Evolutionary conservation across 1,139 yeast species (phyloP).

Genomic region (Saccharomyces hybrid): DNA sequence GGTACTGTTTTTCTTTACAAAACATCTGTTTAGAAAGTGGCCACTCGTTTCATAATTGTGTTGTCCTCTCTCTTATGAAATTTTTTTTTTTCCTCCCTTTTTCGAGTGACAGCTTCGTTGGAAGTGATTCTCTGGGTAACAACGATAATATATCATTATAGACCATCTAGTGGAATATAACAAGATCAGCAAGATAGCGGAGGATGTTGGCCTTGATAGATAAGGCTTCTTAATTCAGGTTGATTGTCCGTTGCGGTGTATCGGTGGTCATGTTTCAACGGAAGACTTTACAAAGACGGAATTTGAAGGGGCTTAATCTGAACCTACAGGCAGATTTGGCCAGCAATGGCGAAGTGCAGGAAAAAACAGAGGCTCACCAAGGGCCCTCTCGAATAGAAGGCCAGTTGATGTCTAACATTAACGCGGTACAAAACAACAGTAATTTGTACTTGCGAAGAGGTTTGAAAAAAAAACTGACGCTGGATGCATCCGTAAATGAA

Average conservation of each 20-base stretch:
- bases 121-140: not conserved
- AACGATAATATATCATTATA: not conserved
- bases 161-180: not conserved
- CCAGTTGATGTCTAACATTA: not conserved
- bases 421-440: not conserved
- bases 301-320: slow-evolving; percentile 62
- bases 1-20: not conserved
- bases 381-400: slow-evolving; percentile 1
- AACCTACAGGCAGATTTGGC: slow-evolving; percentile 11
- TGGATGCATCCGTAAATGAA: slow-evolving; percentile 1
- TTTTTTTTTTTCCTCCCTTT: not conserved
- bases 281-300: slow-evolving; percentile 62
- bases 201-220: not conserved
- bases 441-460: slow-evolving; percentile 7
- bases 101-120: not conserved
- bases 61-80: not conserved
- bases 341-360: not conserved
- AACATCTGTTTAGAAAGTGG: not conserved
- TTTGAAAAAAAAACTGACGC: slow-evolving; percentile 7
- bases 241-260: not conserved
- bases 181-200: not conserved
- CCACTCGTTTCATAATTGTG: not conserved
- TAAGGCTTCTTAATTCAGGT: not conserved
- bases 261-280: slow-evolving; percentile 34
- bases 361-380: not conserved